These are phyloP conservation scores for Jacaranda mimosifolia DNA, from an alignment of 257 asterid genomes.

Conservation along the genomic window DNA sequence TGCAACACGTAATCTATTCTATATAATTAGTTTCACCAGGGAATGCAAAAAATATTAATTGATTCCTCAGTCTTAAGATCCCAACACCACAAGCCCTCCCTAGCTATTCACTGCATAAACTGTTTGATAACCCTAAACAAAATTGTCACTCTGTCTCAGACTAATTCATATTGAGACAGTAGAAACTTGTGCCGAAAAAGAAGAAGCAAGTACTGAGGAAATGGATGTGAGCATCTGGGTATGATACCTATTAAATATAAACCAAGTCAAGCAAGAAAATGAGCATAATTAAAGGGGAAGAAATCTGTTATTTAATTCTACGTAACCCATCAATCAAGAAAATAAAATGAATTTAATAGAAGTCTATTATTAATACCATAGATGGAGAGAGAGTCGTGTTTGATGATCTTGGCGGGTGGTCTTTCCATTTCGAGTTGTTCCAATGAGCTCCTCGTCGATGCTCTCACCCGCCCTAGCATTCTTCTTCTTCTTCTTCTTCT, in stretches of 20 bases:
- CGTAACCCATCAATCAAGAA: not conserved
- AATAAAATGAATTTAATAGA: not conserved
- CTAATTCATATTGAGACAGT: not conserved
- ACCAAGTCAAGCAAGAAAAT: not conserved
- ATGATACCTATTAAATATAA: not conserved
- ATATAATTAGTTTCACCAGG: too few relatives aligned
- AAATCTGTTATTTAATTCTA: not conserved
- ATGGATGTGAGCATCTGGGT: not conserved
- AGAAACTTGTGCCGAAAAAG: not conserved
- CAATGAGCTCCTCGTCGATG: constrained; percentile 62
- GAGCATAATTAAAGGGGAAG: not conserved
- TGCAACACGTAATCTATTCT: not conserved
- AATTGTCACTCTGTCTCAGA: not conserved
- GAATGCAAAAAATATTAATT: not conserved
- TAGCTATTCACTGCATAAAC: not conserved
- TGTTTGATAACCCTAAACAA: not conserved
- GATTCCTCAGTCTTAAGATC: not conserved
- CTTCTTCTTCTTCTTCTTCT: not conserved
- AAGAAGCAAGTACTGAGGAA: not conserved
- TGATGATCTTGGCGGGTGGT: constrained; percentile 61
- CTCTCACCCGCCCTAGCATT: constrained; percentile 74
- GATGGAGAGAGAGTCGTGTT: constrained; percentile 80
- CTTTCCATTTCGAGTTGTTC: constrained; percentile 74
- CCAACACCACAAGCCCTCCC: constrained; percentile 23
- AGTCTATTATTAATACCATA: constrained; percentile 56